phyloP scores from a whole-genome alignment of 192 early-diverging fungal genomes.

The Entomortierella chlamydospora region DNA sequence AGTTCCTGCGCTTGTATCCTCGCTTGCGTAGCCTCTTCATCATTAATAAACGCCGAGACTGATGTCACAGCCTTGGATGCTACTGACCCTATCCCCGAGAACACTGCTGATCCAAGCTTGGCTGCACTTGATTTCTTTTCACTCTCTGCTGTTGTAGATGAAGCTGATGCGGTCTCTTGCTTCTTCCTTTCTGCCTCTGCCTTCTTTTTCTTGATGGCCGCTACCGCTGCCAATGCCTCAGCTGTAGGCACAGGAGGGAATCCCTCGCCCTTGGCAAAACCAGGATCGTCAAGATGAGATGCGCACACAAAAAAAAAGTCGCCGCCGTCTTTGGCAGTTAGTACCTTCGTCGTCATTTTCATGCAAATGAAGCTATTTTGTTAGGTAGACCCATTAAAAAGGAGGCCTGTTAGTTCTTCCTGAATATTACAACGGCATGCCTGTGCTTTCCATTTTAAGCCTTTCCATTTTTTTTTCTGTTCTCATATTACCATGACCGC shows the following conservation, averaged over 20 bases:
- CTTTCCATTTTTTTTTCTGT: not conserved
- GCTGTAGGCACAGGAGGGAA: slow-evolving; percentile 38
- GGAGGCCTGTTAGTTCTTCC: not conserved
- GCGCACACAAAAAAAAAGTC: slow-evolving; percentile 66
- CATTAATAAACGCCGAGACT: slow-evolving; percentile 50
- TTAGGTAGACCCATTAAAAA: not conserved
- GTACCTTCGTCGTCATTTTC: slow-evolving; percentile 61
- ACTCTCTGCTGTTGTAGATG: slow-evolving; percentile 13
- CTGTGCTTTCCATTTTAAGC: not conserved
- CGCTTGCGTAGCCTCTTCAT: slow-evolving; percentile 44
- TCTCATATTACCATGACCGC: slow-evolving; percentile 51
- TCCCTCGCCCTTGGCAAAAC: slow-evolving; percentile 55
- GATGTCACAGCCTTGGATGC: slow-evolving; percentile 35
- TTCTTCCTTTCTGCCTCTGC: slow-evolving; percentile 48
- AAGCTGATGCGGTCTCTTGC: slow-evolving; percentile 18
- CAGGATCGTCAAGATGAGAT: slow-evolving; percentile 57
- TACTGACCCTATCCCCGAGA: slow-evolving; percentile 47
- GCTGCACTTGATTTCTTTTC: slow-evolving; percentile 36
- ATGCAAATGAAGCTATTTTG: slow-evolving; percentile 59
- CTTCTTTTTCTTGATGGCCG: slow-evolving; percentile 50
- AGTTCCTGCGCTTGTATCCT: slow-evolving; percentile 46
- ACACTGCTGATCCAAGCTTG: slow-evolving; percentile 42
- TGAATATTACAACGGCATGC: not conserved
- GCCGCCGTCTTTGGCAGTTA: slow-evolving; percentile 60
- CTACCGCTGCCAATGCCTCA: slow-evolving; percentile 37